Evolutionary conservation across 2,329 filamentous ascomycete genomes (phyloP), one percentile per base, ranked within the genome.

Genomic region (Botrytis paeoniae): DNA sequence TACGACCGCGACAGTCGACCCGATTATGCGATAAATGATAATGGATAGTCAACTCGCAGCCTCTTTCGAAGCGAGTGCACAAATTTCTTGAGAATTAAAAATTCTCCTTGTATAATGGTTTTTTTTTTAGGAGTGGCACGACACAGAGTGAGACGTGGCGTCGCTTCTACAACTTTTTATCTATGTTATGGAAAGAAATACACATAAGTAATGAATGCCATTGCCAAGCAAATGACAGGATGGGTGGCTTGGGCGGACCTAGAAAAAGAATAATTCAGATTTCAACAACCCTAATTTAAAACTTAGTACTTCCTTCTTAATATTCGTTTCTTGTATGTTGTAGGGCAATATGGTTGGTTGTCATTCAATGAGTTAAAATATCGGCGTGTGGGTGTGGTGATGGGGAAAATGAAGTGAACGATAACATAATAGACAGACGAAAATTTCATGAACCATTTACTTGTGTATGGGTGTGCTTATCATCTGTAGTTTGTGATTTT

Each of bases 71-170:
- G 65, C 65, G 65, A 68, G 65, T 41, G 37, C 65, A 68, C 65
- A 68, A 57, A 68, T 65, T 76, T 77, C 74, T 78, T 78, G 76
- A 57, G 48, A 41, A 68, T 29, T 3, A 25, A 54, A 37, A 68
- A n/a, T 68, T 68, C 65, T 68, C 65, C 65, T 68, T 68, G 65
- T 68, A 68, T 68, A 68, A 57, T 68, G 65, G 48, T 57, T 57
- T 51, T 68, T 57, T n/a, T n/a, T 41, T 57, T 48, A 22, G 20
- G 48, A 35, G 65, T 37, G 48, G 37, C 65, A 68, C 48, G n/a
- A 39, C 65, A 57, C 65, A 57, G 5, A n/a, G 39, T 68, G 25
- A 25, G 48, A 57, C n/a, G 35, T 57, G 48, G 18, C 18, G 25
- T 68, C 35, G 35, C 48, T 25, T 29, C n/a, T 41, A 57, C 48